phyloP scores from a whole-genome alignment of 1,139 yeast species.

The Geotrichum macrosporum region DNA sequence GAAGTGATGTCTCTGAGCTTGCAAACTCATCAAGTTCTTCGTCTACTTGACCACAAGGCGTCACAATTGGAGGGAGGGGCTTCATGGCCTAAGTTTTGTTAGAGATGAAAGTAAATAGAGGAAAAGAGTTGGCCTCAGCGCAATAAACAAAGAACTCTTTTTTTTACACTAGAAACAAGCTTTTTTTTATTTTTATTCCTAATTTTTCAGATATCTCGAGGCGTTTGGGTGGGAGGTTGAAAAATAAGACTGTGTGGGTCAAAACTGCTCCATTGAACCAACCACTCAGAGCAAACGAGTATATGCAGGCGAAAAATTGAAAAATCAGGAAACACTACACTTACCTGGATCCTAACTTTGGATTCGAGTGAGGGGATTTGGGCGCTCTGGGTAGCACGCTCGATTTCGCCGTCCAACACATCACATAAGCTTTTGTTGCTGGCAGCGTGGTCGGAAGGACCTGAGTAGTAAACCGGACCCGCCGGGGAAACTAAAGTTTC shows the following conservation, averaged over 20 bases:
- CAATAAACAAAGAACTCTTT: too few species aligned
- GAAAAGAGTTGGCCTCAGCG: background rate
- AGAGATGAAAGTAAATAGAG: background rate
- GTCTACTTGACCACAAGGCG: background rate
- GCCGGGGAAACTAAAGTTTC: too few species aligned
- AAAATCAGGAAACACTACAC: background rate
- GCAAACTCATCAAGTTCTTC: background rate
- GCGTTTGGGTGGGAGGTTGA: too few species aligned
- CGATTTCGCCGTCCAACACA: conserved; percentile 14
- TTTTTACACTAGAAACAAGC: too few species aligned
- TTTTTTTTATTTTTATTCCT: too few species aligned
- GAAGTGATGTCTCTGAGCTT: conserved; percentile 8
- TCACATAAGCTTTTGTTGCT: conserved; percentile 5
- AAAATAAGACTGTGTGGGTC: too few species aligned
- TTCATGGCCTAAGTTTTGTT: conserved; percentile 1
- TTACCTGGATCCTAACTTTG: conserved; percentile 1
- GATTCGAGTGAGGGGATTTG: background rate
- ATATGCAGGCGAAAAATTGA: too few species aligned
- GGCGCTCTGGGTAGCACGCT: conserved; percentile 11
- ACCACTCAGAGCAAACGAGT: too few species aligned
- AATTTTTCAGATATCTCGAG: too few species aligned
- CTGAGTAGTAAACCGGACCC: too few species aligned
- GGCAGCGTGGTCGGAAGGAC: too few species aligned
- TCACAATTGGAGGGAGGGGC: background rate
- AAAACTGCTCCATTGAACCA: too few species aligned